Evolutionary conservation across 2,329 filamentous ascomycete genomes (phyloP), one percentile per base, ranked within the genome.

Genomic region (Macrophomina phaseolina): DNA sequence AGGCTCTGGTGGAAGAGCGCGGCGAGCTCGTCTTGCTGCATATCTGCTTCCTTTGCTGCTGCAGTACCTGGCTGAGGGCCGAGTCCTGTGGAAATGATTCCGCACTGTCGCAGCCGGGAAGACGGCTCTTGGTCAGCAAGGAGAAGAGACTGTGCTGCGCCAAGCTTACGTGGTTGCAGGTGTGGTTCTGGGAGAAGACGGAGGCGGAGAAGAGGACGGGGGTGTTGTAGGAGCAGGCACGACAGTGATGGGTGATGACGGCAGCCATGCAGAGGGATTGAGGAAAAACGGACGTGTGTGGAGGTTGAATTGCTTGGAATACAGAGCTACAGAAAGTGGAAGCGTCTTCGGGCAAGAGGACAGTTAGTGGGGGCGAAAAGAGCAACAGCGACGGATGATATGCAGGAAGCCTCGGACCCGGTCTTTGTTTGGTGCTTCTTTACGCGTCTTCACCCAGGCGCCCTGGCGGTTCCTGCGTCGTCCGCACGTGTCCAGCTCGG

Each of bases 11-110:
- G 91, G 78, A 97, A 93, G 73, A 97, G 88, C 67, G 86, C 83
- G n/a, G 90, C 86, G 42, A 97, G 89, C 72, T 97, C 93, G 70
- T 97, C 91, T 76, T 94, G 89, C 73, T 89, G 86, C 78, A 90
- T 88, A 81, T 87, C 85, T 69, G 80, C 83, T 74, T 77, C 73
- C 70, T 79, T 80, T 70, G 34, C 40, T 32, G 48, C 48, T 23
- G 80, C 70, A 73, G 40, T 71, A 70, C 71, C 64, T 73, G 71
- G 65, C 74, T 71, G 58, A 7, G 49, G 67, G 74, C 45, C 77
- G 73, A 84, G 78, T 45, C 81, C 81, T 23, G 70, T 72, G 49
- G 78, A 79, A 65, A 76, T 73, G 45, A 74, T 72, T 67, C 80
- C 80, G 74, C 81, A 83, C 81, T 84, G 78, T 76, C 34, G 9